These are phyloP conservation scores for Penicillium herquei DNA, from an alignment of 495 filamentous ascomycete species.

Conservation along the genomic window DNA sequence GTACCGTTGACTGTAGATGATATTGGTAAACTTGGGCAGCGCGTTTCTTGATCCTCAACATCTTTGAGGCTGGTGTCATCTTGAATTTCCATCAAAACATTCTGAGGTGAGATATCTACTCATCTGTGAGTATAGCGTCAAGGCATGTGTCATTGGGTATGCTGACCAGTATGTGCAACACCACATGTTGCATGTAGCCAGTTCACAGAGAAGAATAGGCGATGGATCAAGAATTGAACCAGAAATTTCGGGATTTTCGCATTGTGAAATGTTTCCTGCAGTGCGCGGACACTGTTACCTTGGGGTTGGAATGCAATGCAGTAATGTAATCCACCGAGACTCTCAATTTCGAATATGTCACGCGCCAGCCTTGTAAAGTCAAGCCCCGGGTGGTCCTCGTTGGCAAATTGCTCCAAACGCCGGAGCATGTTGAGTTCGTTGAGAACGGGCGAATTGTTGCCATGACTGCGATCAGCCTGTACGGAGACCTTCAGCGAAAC, in stretches of 20 bases:
- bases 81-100: constrained; percentile 10
- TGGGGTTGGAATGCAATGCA: constrained; percentile 14
- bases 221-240: constrained; percentile 12
- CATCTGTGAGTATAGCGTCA: neutral
- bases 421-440: constrained; percentile 16
- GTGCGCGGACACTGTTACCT: constrained; percentile 10
- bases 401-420: constrained; percentile 8
- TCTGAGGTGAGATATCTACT: constrained; percentile 17
- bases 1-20: neutral
- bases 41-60: constrained; percentile 13
- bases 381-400: constrained; percentile 8
- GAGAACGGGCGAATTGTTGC: constrained; percentile 5
- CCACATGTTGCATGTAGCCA: constrained; percentile 16
- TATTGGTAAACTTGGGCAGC: constrained; percentile 11
- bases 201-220: constrained; percentile 12
- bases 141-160: neutral
- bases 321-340: constrained; percentile 4
- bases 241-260: constrained; percentile 8
- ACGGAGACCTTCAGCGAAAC: constrained; percentile 12
- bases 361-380: constrained; percentile 7
- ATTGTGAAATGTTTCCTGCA: constrained; percentile 11
- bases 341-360: constrained; percentile 12
- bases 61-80: constrained; percentile 9
- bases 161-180: constrained; percentile 13
- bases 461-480: neutral